These are phyloP conservation scores for Ampelomyces quisqualis DNA, from an alignment of 2,329 filamentous ascomycete genomes.

Conservation along the genomic window DNA sequence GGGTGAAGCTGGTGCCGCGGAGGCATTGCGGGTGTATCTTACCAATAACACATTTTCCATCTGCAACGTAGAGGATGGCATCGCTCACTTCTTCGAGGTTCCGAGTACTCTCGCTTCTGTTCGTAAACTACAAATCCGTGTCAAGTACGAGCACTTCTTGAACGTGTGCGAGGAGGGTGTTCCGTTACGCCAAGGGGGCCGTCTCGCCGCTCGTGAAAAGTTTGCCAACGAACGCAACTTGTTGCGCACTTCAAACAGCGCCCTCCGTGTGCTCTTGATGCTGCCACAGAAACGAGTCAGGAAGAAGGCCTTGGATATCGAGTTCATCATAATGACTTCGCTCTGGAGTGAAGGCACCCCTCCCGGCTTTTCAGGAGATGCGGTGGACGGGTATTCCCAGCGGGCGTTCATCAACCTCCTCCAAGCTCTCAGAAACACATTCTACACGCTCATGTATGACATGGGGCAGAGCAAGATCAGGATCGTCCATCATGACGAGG, in stretches of 20 bases:
- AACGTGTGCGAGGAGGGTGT: background rate
- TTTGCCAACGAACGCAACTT: conserved; percentile 12
- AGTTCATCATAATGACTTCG: conserved; percentile 25
- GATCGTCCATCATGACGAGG: conserved; percentile 22
- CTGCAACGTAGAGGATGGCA: conserved; percentile 18
- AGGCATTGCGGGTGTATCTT: conserved; percentile 23
- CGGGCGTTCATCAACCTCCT: conserved; percentile 18
- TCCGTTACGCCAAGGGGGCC: background rate
- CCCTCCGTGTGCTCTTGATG: background rate
- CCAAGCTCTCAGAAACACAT: conserved; percentile 15
- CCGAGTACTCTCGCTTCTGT: conserved; percentile 15
- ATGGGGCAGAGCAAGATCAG: conserved; percentile 11
- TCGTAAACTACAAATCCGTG: conserved; percentile 22
- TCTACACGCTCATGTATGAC: conserved; percentile 24
- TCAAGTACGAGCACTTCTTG: conserved; percentile 28
- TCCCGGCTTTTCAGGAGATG: background rate
- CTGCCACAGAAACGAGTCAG: background rate
- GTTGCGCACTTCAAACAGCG: conserved; percentile 1
- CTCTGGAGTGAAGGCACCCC: too few relatives aligned
- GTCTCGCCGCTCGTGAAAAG: background rate
- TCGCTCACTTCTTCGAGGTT: conserved; percentile 9
- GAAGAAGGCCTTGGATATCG: conserved; percentile 11
- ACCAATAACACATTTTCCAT: conserved; percentile 25
- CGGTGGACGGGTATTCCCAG: background rate
- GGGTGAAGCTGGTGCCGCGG: conserved; percentile 10